These are phyloP conservation scores for Arthrinium puccinioides DNA, from an alignment of 2,329 filamentous ascomycete genomes.

Conservation along the genomic window DNA sequence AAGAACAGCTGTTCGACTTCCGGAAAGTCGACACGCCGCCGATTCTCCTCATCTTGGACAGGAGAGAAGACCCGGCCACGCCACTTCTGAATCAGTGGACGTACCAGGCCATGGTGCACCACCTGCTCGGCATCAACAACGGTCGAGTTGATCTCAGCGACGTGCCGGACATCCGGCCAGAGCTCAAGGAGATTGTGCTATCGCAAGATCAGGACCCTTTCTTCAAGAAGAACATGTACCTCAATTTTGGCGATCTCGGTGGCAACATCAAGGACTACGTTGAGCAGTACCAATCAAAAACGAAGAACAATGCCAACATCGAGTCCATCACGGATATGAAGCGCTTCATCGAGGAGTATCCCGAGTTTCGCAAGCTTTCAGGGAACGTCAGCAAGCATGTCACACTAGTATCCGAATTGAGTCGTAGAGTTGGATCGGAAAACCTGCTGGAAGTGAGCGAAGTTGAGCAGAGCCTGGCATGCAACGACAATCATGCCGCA, in stretches of 20 bases:
- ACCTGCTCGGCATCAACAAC: constrained; percentile 87
- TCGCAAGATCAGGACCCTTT: constrained; percentile 97
- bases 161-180: constrained; percentile 75
- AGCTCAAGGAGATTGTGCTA: constrained; percentile 88
- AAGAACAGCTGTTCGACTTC: constrained; percentile 95
- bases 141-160: constrained; percentile 85
- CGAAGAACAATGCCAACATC: constrained; percentile 92
- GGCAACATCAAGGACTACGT: constrained; percentile 98
- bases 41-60: constrained; percentile 82
- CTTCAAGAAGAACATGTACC: constrained; percentile 98
- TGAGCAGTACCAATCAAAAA: constrained; percentile 94
- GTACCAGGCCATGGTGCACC: constrained; percentile 99
- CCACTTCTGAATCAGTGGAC: constrained; percentile 96
- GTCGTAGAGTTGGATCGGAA: constrained; percentile 77
- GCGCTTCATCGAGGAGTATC: constrained; percentile 97
- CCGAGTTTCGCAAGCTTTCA: constrained; percentile 92
- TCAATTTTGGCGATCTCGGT: constrained; percentile 93
- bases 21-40: constrained; percentile 90
- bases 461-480: constrained; percentile 91
- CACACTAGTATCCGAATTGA: constrained; percentile 88
- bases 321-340: constrained; percentile 99
- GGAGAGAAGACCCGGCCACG: constrained; percentile 90
- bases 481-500: constrained; percentile 86
- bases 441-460: constrained; percentile 93
- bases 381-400: constrained; percentile 99